These are phyloP conservation scores for Opeltia flavorubescens DNA, from an alignment of 495 filamentous ascomycete species.

Conservation along the genomic window DNA sequence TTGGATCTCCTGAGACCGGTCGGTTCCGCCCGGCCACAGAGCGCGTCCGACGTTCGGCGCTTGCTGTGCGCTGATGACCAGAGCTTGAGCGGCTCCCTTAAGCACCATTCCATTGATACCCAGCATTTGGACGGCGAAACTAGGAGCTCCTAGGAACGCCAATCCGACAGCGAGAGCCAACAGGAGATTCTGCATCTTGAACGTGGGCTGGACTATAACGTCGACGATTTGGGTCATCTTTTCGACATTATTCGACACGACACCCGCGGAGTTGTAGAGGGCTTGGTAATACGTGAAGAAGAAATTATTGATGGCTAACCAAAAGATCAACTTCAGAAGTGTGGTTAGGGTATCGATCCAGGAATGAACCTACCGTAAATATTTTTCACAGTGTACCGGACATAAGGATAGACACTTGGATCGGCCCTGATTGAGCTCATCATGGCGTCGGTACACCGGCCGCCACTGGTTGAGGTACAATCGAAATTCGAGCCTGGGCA, in stretches of 20 bases:
- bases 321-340: not conserved
- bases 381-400: slow-evolving; percentile 8
- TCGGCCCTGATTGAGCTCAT: not conserved
- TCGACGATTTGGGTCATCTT: slow-evolving; percentile 9
- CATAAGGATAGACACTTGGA: slow-evolving; percentile 3
- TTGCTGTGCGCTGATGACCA: slow-evolving; percentile 10
- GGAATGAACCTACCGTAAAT: slow-evolving; percentile 9
- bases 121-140: slow-evolving; percentile 4
- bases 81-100: slow-evolving; percentile 2
- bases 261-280: not conserved
- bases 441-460: slow-evolving; percentile 3
- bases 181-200: slow-evolving; percentile 1
- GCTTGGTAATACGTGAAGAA: slow-evolving; percentile 10
- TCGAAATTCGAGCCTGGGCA: slow-evolving; percentile 2
- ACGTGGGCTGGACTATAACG: not conserved
- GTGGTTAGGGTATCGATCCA: not conserved
- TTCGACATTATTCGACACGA: slow-evolving; percentile 1
- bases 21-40: slow-evolving; percentile 10
- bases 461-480: slow-evolving; percentile 7
- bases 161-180: slow-evolving; percentile 9
- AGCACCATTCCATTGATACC: not conserved
- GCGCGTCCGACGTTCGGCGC: slow-evolving; percentile 9
- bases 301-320: slow-evolving; percentile 14
- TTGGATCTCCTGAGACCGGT: slow-evolving; percentile 7
- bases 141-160: slow-evolving; percentile 11